Evolutionary conservation across 139 green algal species (phyloP).

Genomic region (Chlamydomonas asymmetrica): DNA sequence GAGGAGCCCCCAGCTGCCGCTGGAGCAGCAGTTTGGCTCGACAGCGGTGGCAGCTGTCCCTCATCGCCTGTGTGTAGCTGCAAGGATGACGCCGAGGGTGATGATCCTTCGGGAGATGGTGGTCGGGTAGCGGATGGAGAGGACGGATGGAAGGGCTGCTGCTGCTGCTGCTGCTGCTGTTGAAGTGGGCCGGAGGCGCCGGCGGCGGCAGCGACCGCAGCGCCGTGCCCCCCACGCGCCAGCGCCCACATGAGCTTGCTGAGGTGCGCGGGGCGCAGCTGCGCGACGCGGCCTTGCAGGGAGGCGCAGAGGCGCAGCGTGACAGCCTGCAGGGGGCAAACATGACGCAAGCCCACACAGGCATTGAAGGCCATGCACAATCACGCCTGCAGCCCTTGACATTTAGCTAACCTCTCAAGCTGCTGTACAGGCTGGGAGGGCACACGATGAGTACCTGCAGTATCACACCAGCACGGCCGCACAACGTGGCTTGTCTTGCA

Average conservation of each 20-base stretch:
- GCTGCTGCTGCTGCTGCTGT: no score
- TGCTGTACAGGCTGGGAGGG: no score
- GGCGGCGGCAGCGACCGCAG: background rate
- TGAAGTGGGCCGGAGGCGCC: background rate
- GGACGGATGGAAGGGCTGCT: background rate
- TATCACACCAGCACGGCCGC: no score
- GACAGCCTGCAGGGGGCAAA: background rate
- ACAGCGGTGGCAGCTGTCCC: no score
- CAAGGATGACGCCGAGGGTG: slow-evolving; percentile 1
- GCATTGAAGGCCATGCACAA: no score
- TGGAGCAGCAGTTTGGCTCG: no score
- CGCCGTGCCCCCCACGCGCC: slow-evolving; percentile 3
- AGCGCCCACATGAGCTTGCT: slow-evolving; percentile 14
- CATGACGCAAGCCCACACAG: background rate
- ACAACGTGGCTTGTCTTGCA: no score
- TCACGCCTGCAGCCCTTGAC: no score
- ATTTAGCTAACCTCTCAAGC: no score
- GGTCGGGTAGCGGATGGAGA: slow-evolving; percentile 5
- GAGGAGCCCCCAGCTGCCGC: no score
- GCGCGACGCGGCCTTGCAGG: background rate
- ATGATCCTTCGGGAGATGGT: background rate
- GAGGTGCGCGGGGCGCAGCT: slow-evolving; percentile 10
- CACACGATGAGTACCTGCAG: no score
- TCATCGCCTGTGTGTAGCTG: background rate
- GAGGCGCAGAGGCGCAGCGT: slow-evolving; percentile 6